A percentile compares a stretch with the other conserved stretches of the same genome.
Conservation (phyloP, 2,329 filamentous ascomycete species). For the Dendryphion nanum region DNA sequence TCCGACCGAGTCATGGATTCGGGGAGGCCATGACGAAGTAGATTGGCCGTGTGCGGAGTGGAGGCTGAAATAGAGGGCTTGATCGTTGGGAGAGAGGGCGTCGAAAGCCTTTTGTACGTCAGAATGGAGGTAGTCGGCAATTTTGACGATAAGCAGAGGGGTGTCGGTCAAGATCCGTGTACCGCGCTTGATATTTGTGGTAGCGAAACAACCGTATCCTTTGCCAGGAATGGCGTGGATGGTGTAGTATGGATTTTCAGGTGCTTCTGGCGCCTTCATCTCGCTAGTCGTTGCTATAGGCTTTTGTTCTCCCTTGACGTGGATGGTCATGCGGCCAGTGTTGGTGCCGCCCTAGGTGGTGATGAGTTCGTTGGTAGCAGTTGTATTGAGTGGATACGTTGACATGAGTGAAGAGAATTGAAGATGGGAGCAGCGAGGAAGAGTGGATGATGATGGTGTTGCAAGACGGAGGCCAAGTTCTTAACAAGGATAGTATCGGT, state of each 20-base stretch:
- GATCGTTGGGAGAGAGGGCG: slow-evolving; percentile 16
- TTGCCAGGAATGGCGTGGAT: slow-evolving; percentile 35
- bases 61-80: slow-evolving; percentile 25
- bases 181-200: slow-evolving; percentile 32
- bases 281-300: too few relatives aligned
- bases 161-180: slow-evolving; percentile 42
- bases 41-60: slow-evolving; percentile 30
- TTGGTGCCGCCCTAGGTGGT: too few relatives aligned
- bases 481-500: too few relatives aligned
- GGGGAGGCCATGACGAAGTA: slow-evolving; percentile 22
- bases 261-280: too few relatives aligned
- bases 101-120: slow-evolving; percentile 32
- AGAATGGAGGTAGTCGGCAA: slow-evolving; percentile 27
- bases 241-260: slow-evolving; percentile 29
- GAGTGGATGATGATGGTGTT: too few relatives aligned
- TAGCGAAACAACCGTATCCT: slow-evolving; percentile 45
- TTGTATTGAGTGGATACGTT: too few relatives aligned
- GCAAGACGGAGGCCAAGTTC: too few relatives aligned
- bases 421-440: too few relatives aligned
- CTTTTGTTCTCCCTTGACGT: too few relatives aligned
- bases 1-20: slow-evolving; percentile 20
- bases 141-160: slow-evolving; percentile 37
- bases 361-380: too few relatives aligned
- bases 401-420: too few relatives aligned
- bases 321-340: too few relatives aligned